A percentile compares a stretch with the other conserved stretches of the same genome.
These are phyloP conservation scores for Chalaropsis thielavioides DNA, from an alignment of 2,329 filamentous ascomycete genomes.

Conservation along the genomic window DNA sequence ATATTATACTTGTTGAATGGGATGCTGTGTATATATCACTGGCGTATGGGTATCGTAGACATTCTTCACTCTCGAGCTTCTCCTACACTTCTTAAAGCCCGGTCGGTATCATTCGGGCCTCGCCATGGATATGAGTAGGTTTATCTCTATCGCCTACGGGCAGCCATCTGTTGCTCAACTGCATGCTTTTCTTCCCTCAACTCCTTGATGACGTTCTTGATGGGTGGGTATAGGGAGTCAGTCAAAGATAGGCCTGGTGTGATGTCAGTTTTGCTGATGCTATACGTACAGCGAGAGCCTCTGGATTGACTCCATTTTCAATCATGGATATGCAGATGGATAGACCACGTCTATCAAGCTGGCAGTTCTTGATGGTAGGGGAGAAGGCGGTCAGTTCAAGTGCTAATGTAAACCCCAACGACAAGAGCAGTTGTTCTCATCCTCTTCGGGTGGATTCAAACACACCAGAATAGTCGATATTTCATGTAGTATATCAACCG, in stretches of 20 bases:
- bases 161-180: slow-evolving; percentile 30
- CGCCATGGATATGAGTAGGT: neutral
- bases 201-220: slow-evolving; percentile 45
- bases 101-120: too few relatives aligned
- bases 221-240: neutral
- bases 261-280: neutral
- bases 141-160: slow-evolving; percentile 17
- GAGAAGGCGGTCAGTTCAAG: neutral
- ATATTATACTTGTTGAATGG: too few relatives aligned
- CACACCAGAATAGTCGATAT: slow-evolving; percentile 78
- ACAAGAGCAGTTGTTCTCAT: too few relatives aligned
- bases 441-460: slow-evolving; percentile 17
- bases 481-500: slow-evolving; percentile 69
- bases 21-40: too few relatives aligned
- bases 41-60: too few relatives aligned
- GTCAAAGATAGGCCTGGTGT: neutral
- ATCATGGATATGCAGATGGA: slow-evolving; percentile 95
- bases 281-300: slow-evolving; percentile 69
- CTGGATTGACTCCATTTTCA: slow-evolving; percentile 92
- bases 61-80: too few relatives aligned
- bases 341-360: slow-evolving; percentile 77
- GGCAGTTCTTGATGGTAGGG: slow-evolving; percentile 55
- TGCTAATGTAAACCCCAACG: neutral
- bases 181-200: slow-evolving; percentile 42
- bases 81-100: too few relatives aligned